Conservation (phyloP, 352 stramenopile species). For the Phytophthora foliorum region DNA sequence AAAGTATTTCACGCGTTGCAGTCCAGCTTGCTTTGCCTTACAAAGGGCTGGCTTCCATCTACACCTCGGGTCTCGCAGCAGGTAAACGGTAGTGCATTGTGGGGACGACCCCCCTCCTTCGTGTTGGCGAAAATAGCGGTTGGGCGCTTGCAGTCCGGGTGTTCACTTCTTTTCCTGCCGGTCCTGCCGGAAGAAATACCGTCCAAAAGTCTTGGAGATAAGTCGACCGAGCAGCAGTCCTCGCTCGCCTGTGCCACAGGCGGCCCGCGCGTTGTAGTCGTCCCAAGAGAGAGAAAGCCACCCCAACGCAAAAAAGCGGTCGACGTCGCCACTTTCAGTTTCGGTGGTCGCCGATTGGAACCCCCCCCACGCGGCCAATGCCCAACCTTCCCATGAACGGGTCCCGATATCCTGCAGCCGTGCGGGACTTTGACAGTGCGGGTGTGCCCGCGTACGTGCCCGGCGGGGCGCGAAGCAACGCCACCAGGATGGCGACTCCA, state of each 20-base stretch:
- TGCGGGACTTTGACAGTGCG: conserved; percentile 25
- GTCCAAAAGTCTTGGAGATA: conserved; percentile 21
- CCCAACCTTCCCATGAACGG: conserved; percentile 38
- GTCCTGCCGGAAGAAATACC: conserved; percentile 23
- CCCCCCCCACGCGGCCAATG: conserved; percentile 7
- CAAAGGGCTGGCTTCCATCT: conserved; percentile 14
- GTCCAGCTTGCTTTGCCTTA: conserved; percentile 5
- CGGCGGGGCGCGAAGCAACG: conserved; percentile 15
- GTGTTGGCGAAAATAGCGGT: conserved; percentile 19
- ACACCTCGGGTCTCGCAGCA: neutral
- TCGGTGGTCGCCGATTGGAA: conserved; percentile 30
- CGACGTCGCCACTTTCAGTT: conserved; percentile 25
- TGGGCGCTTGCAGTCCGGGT: neutral
- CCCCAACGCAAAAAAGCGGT: neutral
- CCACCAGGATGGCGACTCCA: conserved; percentile 8
- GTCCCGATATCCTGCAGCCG: conserved; percentile 27
- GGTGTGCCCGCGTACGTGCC: conserved; percentile 21
- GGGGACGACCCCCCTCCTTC: conserved; percentile 14
- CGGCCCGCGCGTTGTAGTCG: conserved; percentile 40
- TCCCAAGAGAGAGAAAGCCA: conserved; percentile 27
- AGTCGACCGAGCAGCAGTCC: neutral
- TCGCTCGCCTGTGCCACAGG: conserved; percentile 45
- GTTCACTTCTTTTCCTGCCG: conserved; percentile 43
- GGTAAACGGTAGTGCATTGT: neutral
- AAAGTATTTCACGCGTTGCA: conserved; percentile 35